Evolutionary conservation across 768 basidiomycete genomes (phyloP).

Genomic region (Chiua virens): DNA sequence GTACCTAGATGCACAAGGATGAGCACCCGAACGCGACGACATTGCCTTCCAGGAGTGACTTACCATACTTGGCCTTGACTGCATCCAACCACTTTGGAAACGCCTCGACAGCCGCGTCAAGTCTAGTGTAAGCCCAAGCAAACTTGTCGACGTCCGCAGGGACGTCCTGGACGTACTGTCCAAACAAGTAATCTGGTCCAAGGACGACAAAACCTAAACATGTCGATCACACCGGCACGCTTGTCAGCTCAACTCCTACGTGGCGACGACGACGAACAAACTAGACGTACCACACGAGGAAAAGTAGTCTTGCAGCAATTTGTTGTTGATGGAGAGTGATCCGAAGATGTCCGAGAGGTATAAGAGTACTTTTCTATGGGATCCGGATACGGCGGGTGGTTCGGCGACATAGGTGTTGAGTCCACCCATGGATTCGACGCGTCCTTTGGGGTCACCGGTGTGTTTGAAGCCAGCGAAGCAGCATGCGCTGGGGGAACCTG

Average conservation of each 20-base stretch:
- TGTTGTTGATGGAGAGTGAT: constrained; percentile 52
- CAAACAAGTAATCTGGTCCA: constrained; percentile 62
- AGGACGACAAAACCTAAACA: constrained; percentile 53
- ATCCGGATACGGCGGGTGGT: constrained; percentile 29
- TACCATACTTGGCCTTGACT: constrained; percentile 49
- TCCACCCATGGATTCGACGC: constrained; percentile 42
- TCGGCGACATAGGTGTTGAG: constrained; percentile 56
- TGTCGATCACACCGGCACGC: neutral
- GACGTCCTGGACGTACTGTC: constrained; percentile 41
- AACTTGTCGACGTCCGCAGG: constrained; percentile 29
- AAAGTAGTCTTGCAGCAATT: constrained; percentile 50
- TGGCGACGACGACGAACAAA: no score
- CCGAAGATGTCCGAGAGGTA: constrained; percentile 59
- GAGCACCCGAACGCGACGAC: no score
- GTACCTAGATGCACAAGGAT: constrained; percentile 17
- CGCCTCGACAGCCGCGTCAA: constrained; percentile 34
- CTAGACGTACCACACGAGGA: constrained; percentile 50
- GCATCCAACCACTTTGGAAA: constrained; percentile 52
- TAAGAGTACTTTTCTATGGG: constrained; percentile 47
- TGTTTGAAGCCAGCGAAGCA: constrained; percentile 54
- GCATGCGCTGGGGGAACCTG: constrained; percentile 44
- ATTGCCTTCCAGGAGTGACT: neutral
- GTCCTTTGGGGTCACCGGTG: constrained; percentile 46
- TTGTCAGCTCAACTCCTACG: neutral
- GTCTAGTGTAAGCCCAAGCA: constrained; percentile 39